phyloP scores from a whole-genome alignment of 2,329 filamentous ascomycete species.

The Dothidotthia symphoricarpi region DNA sequence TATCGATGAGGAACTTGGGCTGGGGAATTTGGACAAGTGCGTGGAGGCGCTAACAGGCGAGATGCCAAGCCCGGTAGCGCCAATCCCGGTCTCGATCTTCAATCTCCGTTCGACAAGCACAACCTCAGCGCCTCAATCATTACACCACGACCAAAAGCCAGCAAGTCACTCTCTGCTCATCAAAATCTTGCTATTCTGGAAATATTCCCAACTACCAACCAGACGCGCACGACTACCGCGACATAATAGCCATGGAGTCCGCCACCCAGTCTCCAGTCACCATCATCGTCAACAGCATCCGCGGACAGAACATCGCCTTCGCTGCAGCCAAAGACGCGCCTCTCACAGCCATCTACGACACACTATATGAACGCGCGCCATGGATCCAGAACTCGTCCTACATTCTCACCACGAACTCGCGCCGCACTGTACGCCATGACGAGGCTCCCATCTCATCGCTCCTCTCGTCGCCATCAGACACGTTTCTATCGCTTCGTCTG shows the following conservation, averaged over 20 bases:
- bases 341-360: slow-evolving; percentile 68
- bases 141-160: too few relatives aligned
- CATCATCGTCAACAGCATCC: slow-evolving; percentile 79
- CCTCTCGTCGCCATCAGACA: slow-evolving; percentile 57
- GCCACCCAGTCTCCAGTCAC: slow-evolving; percentile 29
- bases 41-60: not conserved
- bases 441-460: slow-evolving; percentile 59
- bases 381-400: slow-evolving; percentile 57
- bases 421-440: slow-evolving; percentile 64
- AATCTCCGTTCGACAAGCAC: slow-evolving; percentile 3
- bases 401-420: slow-evolving; percentile 78
- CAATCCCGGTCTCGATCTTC: too few relatives aligned
- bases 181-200: too few relatives aligned
- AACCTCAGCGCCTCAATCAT: too few relatives aligned
- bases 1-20: slow-evolving; percentile 10
- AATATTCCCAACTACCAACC: too few relatives aligned
- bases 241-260: slow-evolving; percentile 27
- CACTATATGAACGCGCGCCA: slow-evolving; percentile 58
- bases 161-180: too few relatives aligned
- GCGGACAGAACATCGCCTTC: slow-evolving; percentile 77
- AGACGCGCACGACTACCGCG: not conserved
- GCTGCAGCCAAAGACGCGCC: slow-evolving; percentile 70
- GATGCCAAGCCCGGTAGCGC: too few relatives aligned
- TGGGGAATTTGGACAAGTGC: slow-evolving; percentile 11
- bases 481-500: slow-evolving; percentile 79